Evolutionary conservation across 169 alveolate species (phyloP), one percentile per base, ranked within the genome.

Genomic region (Cyclospora cayetanensis): DNA sequence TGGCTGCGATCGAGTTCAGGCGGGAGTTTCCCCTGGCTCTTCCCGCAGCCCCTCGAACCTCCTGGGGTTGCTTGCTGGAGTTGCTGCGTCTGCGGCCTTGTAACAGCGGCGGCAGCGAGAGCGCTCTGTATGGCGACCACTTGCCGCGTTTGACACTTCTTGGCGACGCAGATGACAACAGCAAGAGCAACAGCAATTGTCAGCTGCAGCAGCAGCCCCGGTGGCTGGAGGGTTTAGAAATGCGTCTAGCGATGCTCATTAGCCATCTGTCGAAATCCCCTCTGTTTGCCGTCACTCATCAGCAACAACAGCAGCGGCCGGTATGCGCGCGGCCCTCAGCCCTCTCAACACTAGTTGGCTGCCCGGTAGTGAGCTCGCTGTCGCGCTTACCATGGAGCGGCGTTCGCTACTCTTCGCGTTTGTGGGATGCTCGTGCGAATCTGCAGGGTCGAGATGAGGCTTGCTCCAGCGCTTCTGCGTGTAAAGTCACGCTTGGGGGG

Each of bases 251-350:
- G 27, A 55, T 74, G 41, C 66, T 74, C 4, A 25, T 74, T 7
- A 63, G 85, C 43, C 18, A 41, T 7, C 41, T 74, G 12, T 74
- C 66, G 85, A 63, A 41, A 15, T 1, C 39, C 25, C 85, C 85
- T 1, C 85, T 74, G 15, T 74, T 41, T 41, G 12, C 65, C 27
- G 29, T 63, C 11, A 42, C 85, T 4, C 22, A 74, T 27, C 85
- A 74, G 85, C 85, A 74, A 63, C 85, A 42, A 63, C 85, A 42
- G 63, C 85, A n/a, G 63, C 85, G 43, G 83, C 83, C 39, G 85
- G 85, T 74, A 41, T 2, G 85, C 0, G 29, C 66, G 43, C 27
- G 4, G 29, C 53, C 53, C n/a, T 1, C 15, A 29, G 7, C n/a
- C n/a, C n/a, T n/a, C n/a, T n/a, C n/a, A n/a, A n/a, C n/a, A n/a